These are phyloP conservation scores for Eruca vesicaria DNA, from an alignment of 441 rosid genomes.

Conservation along the genomic window DNA sequence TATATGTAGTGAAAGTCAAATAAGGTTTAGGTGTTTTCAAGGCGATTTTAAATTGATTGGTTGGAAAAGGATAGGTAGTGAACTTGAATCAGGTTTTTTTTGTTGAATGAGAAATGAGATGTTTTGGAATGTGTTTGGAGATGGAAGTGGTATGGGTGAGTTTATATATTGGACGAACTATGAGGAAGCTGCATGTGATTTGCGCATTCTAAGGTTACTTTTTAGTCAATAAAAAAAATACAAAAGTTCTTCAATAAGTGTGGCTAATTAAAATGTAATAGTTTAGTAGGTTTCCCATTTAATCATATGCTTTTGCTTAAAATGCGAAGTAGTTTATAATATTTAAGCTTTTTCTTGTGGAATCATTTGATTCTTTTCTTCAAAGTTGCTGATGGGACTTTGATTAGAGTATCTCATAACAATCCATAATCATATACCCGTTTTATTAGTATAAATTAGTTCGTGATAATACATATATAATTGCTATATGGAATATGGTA, in stretches of 20 bases:
- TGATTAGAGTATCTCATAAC: slow-evolving; percentile 29
- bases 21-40: neutral
- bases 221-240: neutral
- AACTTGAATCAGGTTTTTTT: neutral
- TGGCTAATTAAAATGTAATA: slow-evolving; percentile 6
- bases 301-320: slow-evolving; percentile 29
- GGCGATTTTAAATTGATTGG: neutral
- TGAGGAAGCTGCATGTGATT: slow-evolving; percentile 30
- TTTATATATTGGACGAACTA: slow-evolving; percentile 16
- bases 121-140: slow-evolving; percentile 24
- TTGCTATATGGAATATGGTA: neutral
- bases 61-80: neutral
- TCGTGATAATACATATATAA: slow-evolving; percentile 4
- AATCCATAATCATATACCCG: slow-evolving; percentile 11
- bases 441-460: slow-evolving; percentile 7
- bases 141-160: slow-evolving; percentile 9
- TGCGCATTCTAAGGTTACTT: slow-evolving; percentile 17
- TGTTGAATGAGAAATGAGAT: slow-evolving; percentile 12
- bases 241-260: slow-evolving; percentile 13
- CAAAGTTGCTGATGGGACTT: slow-evolving; percentile 25
- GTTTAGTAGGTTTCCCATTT: slow-evolving; percentile 23
- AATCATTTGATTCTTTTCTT: slow-evolving; percentile 29
- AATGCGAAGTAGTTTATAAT: slow-evolving; percentile 18
- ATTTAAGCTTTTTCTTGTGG: neutral
- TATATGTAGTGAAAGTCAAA: neutral